These are phyloP conservation scores for Pythium periplocum DNA, from an alignment of 352 stramenopile species.

Conservation along the genomic window DNA sequence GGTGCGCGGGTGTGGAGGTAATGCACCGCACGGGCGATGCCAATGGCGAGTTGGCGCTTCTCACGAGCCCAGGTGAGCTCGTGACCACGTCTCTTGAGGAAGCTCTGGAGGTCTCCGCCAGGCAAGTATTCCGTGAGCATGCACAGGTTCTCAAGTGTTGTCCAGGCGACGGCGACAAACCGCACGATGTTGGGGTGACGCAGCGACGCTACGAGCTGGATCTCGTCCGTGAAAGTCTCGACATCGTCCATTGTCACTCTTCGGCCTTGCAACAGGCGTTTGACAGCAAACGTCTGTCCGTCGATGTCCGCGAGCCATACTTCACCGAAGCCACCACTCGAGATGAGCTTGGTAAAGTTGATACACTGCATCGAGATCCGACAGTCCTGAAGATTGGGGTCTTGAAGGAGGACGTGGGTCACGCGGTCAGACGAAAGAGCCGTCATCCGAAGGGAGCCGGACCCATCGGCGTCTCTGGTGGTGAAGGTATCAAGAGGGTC, in stretches of 20 bases:
- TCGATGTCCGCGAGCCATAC: constrained; percentile 17
- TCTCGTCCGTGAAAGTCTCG: constrained; percentile 15
- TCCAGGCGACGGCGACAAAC: constrained; percentile 16
- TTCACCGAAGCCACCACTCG: constrained; percentile 18
- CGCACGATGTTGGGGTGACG: constrained; percentile 13
- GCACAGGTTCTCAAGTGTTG: constrained; percentile 7
- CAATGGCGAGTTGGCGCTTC: constrained; percentile 5
- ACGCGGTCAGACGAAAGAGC: background rate
- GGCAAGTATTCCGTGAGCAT: constrained; percentile 11
- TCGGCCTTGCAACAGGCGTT: constrained; percentile 10
- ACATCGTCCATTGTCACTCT: constrained; percentile 5
- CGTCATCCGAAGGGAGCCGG: too few relatives aligned
- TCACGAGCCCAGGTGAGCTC: constrained; percentile 5
- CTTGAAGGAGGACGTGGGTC: constrained; percentile 4
- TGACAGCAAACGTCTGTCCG: constrained; percentile 20
- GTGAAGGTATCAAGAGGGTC: too few relatives aligned
- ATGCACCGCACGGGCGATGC: constrained; percentile 4
- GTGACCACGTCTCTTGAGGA: background rate
- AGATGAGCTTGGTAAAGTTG: constrained; percentile 5
- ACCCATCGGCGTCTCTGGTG: too few relatives aligned
- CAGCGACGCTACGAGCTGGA: constrained; percentile 15
- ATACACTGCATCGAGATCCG: constrained; percentile 5
- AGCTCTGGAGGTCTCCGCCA: constrained; percentile 2
- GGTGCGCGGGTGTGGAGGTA: constrained; percentile 23
- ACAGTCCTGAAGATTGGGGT: background rate